These are phyloP conservation scores for Cadophora sp. DNA, from an alignment of 2,329 filamentous ascomycete species.

Conservation along the genomic window DNA sequence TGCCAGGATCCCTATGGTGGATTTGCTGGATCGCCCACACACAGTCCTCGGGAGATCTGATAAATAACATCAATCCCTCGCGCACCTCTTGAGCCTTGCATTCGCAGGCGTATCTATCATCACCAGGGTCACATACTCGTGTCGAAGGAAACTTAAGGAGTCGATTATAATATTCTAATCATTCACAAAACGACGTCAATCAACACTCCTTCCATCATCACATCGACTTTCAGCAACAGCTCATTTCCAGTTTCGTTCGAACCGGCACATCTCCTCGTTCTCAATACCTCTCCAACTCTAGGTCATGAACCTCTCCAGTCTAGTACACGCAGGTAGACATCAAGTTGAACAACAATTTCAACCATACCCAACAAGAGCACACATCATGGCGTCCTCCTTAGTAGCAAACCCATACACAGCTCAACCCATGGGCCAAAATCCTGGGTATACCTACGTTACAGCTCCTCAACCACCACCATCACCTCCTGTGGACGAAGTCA, in stretches of 20 bases:
- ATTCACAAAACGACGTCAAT: conserved; percentile 35
- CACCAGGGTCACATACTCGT: conserved; percentile 36
- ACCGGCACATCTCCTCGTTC: not conserved
- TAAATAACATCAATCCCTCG: conserved; percentile 54
- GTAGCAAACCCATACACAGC: conserved; percentile 53
- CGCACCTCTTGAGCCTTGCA: conserved; percentile 44
- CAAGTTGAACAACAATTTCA: conserved; percentile 41
- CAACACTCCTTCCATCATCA: conserved; percentile 21
- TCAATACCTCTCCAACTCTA: conserved; percentile 1
- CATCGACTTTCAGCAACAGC: not conserved
- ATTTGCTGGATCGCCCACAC: conserved; percentile 59
- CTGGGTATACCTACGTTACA: conserved; percentile 54
- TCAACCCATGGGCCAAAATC: conserved; percentile 53
- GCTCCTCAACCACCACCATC: conserved; percentile 72
- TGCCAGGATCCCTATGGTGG: conserved; percentile 56
- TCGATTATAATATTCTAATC: conserved; percentile 36
- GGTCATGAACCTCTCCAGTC: conserved; percentile 48
- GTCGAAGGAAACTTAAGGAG: conserved; percentile 47
- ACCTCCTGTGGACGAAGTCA: conserved; percentile 74
- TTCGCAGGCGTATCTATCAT: conserved; percentile 43
- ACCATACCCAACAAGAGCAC: conserved; percentile 43
- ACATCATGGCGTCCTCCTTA: conserved; percentile 54
- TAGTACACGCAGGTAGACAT: conserved; percentile 45
- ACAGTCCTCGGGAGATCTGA: conserved; percentile 58
- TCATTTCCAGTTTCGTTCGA: conserved; percentile 6